Base-by-base conservation (phyloP, 2,329 filamentous ascomycete genomes). In the Macrophomina tecta region DNA sequence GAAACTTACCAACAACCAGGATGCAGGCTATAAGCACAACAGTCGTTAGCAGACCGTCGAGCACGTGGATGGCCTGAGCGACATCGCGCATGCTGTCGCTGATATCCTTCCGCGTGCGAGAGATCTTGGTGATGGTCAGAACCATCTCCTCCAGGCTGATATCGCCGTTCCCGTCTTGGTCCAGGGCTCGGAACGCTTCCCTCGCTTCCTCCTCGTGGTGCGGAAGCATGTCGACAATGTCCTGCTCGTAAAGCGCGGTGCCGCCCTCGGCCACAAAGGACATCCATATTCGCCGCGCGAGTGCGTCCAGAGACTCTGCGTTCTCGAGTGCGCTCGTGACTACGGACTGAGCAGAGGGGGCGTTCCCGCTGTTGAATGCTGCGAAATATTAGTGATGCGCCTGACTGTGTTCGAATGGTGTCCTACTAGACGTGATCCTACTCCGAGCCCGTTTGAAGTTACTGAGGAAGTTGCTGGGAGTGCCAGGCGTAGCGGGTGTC, bases 231-330 rank as follows among this genome's bases (percentile, higher is more conserved):
- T 98, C 94, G 36, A 89, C 77, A 46, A 99, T 86, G 75, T 99
- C 95, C 4, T 97, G 93, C 8, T 86, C 79, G 71, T 87, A 92
- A 7, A 99, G 84, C 0, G 90, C 83, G 48, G 97, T 92, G 67
- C 89, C 89, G 72, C 93, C 93, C 79, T 98, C 94, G 4, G 95
- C 88, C 1, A 97, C 95, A 76, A 97, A 97, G 0, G 94, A 97
- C 92, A 97, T 97, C 95, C 95, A 98, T 69, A 98, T 90, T 74
- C 95, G 91, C 71, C 89, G 90, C n/a, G 92, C 94, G 67, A 98
- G 82, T n/a, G 95, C 95, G 77, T 98, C 94, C 0, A 93, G 92
- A 6, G 93, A 91, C 68, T 86, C 85, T 49, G 87, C 89, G 80
- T 93, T 94, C 79, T 97, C 94, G 38, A 98, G 84, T 8, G 94